A percentile compares a stretch with the other conserved stretches of the same genome.
Conservation (phyloP, 2,329 filamentous ascomycete genomes). For the Pyrenophora seminiperda region DNA sequence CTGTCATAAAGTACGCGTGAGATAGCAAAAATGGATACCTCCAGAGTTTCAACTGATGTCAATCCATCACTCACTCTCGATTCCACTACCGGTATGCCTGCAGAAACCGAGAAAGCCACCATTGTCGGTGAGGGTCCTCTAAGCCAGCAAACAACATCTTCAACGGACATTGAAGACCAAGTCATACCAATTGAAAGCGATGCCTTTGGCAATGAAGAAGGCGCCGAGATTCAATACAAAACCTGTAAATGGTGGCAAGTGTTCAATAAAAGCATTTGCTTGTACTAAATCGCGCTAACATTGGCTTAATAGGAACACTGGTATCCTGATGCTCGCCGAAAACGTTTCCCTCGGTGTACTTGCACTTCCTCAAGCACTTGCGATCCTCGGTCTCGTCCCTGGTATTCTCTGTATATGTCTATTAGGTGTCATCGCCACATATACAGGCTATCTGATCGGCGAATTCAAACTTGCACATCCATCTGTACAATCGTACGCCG, state of each 20-base stretch:
- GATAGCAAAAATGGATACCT: neutral
- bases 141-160: neutral
- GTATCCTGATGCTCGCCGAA: constrained; percentile 62
- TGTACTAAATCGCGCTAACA: neutral
- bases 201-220: constrained; percentile 38
- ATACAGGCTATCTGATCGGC: constrained; percentile 65
- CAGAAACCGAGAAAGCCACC: neutral
- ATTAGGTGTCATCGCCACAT: constrained; percentile 62
- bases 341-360: constrained; percentile 63
- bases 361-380: constrained; percentile 59
- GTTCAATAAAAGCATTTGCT: neutral
- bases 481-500: constrained; percentile 68
- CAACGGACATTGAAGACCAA: constrained; percentile 23
- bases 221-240: constrained; percentile 56
- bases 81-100: neutral
- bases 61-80: neutral
- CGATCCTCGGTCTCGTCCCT: constrained; percentile 59
- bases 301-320: constrained; percentile 3
- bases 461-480: constrained; percentile 64
- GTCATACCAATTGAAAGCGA: constrained; percentile 6
- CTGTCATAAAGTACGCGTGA: neutral
- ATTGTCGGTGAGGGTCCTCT: neutral
- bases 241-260: constrained; percentile 56
- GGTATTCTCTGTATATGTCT: constrained; percentile 60
- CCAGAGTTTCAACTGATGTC: neutral